Base-by-base conservation (phyloP, 2,329 filamentous ascomycete genomes). In the Paraphaeosphaeria minitans region DNA sequence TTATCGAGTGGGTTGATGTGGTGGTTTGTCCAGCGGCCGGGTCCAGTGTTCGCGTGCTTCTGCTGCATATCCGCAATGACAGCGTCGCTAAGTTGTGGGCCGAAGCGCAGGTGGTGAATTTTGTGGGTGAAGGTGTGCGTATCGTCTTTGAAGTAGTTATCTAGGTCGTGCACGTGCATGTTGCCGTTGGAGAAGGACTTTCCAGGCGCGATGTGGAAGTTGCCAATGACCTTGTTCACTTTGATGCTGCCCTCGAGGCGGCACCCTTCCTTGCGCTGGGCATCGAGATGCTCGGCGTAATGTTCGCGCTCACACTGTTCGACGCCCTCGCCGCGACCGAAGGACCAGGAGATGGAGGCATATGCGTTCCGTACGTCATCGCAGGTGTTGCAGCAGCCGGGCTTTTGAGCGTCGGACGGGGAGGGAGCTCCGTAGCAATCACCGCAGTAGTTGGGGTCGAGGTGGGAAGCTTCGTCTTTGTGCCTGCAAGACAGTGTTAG, bases 161-260 rank as follows among this genome's bases (percentile, higher is more conserved):
- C 93, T 63, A 99, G 83, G 74, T 99, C 96, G 81, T 99, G 95
- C 21, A 97, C 92, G 80, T 99, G 95, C 87, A 98, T 90, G 81
- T 97, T 96, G 66, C 92, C 93, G 73, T 91, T 96, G 78, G 90
- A 96, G 85, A 98, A 98, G 77, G 90, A 94, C 79, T 94, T 92
- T 69, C 95, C 95, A 1, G 95, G 95, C 0, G 96, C 95, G 69
- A 99, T 90, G 79, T 99, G 95, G 85, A 99, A 99, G 82, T 99
- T 99, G 57, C 95, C 95, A 55, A 99, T 86, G 27, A 99, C 95
- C 81, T 99, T 99, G 84, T 99, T 99, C 66, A 99, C 96, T 49
- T 92, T 91, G 68, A 99, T 86, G 41, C 87, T 87, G 59, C 95
- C 95, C 77, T 97, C 93, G 64, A 99, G 90, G 52, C 95, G 91